Base-by-base conservation (phyloP, 441 rosid genomes). In the Dalechampia spathulata region DNA sequence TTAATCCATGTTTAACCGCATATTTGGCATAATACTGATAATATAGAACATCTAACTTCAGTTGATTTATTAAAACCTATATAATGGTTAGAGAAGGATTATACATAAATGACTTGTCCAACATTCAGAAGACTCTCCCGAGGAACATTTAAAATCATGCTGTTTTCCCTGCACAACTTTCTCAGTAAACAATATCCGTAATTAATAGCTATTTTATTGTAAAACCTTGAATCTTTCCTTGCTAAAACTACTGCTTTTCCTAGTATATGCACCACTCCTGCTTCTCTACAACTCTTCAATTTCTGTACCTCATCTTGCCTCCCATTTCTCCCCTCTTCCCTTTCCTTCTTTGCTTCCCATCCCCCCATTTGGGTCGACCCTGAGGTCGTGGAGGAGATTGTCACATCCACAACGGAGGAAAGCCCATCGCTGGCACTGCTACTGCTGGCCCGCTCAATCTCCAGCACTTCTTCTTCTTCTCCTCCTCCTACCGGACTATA, bases 91-190 rank as follows among this genome's bases (percentile, higher is more conserved):
- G n/a, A n/a, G n/a, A n/a, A n/a, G n/a, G n/a, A n/a, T 78, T 75
- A 90, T 34, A 90, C 86, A 71, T 73, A 85, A 62, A 81, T 77
- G 40, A 85, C 58, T 76, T 90, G 96, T 8, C 97, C 96, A 32
- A 90, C 96, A 27, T 90, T 87, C 75, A 90, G 64, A 12, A 90
- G 84, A 52, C 90, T 77, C 80, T 90, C 94, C 65, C 82, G 97
- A 63, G 97, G 97, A 71, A 87, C 79, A 75, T 85, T 83, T 22
- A 90, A 87, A 55, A 87, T 85, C 52, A 80, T 94, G 73, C 96
- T 87, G 64, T 90, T 74, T 62, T 77, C 94, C 69, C 97, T 78
- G 67, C 97, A 90, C 4, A 90, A 63, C 76, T 87, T 90, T 78
- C 94, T 77, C 51, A 90, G 94, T 67, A 90, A 80, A 6, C 80